Conservation (phyloP, 768 basidiomycete genomes). For the Amylocystis lapponica region DNA sequence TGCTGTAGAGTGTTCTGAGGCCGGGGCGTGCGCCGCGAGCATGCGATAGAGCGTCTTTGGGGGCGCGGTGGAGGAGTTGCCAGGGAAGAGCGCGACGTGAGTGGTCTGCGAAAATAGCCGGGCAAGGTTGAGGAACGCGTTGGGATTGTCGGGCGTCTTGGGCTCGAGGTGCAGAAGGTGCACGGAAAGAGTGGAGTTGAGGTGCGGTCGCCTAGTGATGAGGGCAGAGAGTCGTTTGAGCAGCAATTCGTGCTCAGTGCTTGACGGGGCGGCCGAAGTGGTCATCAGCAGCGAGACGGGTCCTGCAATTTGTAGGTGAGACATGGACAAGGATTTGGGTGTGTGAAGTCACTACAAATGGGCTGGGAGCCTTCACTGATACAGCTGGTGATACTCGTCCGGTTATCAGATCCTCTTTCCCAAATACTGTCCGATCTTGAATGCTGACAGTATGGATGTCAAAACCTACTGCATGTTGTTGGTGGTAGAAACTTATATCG, state of each 20-base stretch:
- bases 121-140: constrained; percentile 56
- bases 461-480: too few species aligned
- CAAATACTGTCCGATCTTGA: too few species aligned
- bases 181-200: constrained; percentile 28
- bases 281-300: constrained; percentile 46
- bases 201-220: constrained; percentile 3
- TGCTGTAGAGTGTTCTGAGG: constrained; percentile 8
- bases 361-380: too few species aligned
- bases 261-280: constrained; percentile 28
- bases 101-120: constrained; percentile 50
- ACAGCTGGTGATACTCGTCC: too few species aligned
- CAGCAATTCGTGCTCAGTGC: constrained; percentile 18
- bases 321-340: too few species aligned
- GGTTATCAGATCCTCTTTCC: too few species aligned
- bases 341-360: too few species aligned
- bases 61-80: constrained; percentile 27
- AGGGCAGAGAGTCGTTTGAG: constrained; percentile 13
- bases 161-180: constrained; percentile 44
- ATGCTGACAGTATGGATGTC: too few species aligned
- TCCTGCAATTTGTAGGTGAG: constrained; percentile 23
- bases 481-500: neutral
- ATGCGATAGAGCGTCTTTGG: constrained; percentile 20
- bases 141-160: constrained; percentile 35
- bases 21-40: constrained; percentile 7
- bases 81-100: constrained; percentile 48